Base-by-base conservation (phyloP, 164 flowering plant species). In the Dillenia turbinata region DNA sequence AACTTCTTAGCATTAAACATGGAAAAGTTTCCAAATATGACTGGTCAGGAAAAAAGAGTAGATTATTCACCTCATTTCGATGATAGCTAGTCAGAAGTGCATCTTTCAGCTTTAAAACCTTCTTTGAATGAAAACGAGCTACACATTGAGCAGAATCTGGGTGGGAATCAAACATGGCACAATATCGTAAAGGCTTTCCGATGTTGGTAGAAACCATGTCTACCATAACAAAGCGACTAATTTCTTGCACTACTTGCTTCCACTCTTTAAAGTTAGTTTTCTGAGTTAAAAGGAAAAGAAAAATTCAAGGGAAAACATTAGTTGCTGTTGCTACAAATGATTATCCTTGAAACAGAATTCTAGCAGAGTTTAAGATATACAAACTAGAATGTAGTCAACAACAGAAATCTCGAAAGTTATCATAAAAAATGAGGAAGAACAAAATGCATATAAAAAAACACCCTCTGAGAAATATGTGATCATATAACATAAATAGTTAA, bases 11-110 rank as follows among this genome's bases (percentile, higher is more conserved):
- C 40, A 33, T 33, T 33, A 33, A 33, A 33, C 40, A 5, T 6
- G 40, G 7, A 0, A 5, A 33, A 4, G 40, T 33, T 33, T 33
- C 40, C 7, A 33, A 33, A 33, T 33, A 33, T 33, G 7, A 5
- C 40, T 33, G 40, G 40, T 33, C 40, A 33, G 40, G 40, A 4
- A 33, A 33, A 33, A 33, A 7, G 40, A 33, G 40, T 6, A 33
- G 40, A 33, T 33, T 33, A 53, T 17, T 61, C 61, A 95, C 99
- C 97, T 92, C 99, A 82, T 88, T 85, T 19, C 80, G 82, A 63
- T 85, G 97, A 78, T 89, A 92, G 71, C 99, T 88, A 22, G 90
- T 80, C 71, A 95, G 68, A 60, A 95, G 43, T 33, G 96, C 97
- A 81, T 90, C 96, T 65, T 69, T 77, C 69, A 95, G 82, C 71